phyloP scores from a whole-genome alignment of 2,329 filamentous ascomycete species.

The Fusarium sublunatum region DNA sequence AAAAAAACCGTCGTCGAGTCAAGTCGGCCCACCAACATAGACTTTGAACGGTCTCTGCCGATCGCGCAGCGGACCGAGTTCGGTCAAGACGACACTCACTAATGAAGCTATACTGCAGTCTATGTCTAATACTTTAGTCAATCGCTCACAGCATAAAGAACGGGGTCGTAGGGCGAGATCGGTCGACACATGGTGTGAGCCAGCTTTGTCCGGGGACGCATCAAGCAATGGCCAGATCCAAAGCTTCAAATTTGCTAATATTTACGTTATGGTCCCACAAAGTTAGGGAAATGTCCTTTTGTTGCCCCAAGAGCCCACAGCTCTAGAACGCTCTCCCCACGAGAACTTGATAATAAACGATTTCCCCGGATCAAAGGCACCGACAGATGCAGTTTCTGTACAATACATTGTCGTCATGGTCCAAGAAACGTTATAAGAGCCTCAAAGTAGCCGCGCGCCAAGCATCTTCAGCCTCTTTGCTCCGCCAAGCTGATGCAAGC shows the following conservation, averaged over 20 bases:
- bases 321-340: constrained; percentile 17
- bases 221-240: constrained; percentile 18
- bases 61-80: constrained; percentile 32
- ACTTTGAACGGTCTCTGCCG: constrained; percentile 15
- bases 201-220: background rate
- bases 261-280: constrained; percentile 40
- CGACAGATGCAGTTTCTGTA: background rate
- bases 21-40: constrained; percentile 23
- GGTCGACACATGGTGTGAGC: background rate
- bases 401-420: background rate
- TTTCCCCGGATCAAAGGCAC: constrained; percentile 10
- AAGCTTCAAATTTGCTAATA: constrained; percentile 26
- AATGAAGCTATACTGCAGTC: background rate
- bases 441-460: constrained; percentile 11
- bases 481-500: background rate
- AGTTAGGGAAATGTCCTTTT: background rate
- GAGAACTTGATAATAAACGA: background rate
- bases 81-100: background rate
- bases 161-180: constrained; percentile 2
- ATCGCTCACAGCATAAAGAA: background rate
- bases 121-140: background rate
- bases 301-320: background rate
- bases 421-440: background rate
- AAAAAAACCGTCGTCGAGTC: constrained; percentile 13
- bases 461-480: constrained; percentile 23